phyloP scores from a whole-genome alignment of 2,329 filamentous ascomycete genomes.

The Cladosporium sphaerospermum region DNA sequence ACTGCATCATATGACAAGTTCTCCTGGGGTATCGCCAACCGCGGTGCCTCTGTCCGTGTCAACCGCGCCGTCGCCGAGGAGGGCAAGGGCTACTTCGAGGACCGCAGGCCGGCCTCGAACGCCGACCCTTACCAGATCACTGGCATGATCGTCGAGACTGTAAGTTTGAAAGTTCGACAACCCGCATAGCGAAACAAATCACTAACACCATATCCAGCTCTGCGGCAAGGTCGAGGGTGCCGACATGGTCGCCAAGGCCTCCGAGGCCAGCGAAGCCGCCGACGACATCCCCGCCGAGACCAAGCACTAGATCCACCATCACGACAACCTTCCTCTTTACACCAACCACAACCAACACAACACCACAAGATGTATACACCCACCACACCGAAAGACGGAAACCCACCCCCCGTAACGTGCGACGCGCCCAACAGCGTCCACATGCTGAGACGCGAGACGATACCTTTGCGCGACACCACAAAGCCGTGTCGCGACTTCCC shows the following conservation, averaged over 20 bases:
- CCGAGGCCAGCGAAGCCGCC: conserved; percentile 27
- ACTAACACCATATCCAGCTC: conserved; percentile 24
- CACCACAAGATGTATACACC: background rate
- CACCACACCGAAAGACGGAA: background rate
- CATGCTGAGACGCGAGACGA: conserved; percentile 7
- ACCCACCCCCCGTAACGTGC: background rate
- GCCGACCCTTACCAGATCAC: conserved; percentile 81
- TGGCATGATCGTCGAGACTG: conserved; percentile 71
- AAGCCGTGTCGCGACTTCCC: conserved; percentile 1
- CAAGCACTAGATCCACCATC: conserved; percentile 4
- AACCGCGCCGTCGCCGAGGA: conserved; percentile 78
- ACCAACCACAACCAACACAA: background rate
- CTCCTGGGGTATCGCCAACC: conserved; percentile 90
- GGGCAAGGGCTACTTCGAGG: conserved; percentile 91
- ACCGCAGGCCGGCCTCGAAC: conserved; percentile 64
- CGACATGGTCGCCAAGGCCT: conserved; percentile 38
- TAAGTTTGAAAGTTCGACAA: conserved; percentile 16
- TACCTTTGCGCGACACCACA: conserved; percentile 7
- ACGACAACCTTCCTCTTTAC: background rate
- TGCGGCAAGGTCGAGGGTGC: conserved; percentile 46
- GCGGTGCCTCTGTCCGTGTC: conserved; percentile 88
- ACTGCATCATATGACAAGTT: conserved; percentile 91
- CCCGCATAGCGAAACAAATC: background rate
- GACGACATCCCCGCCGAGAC: conserved; percentile 19
- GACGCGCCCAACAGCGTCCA: background rate